Evolutionary conservation across 148 eudicot species (phyloP).

Genomic region (Limonium bicolor): DNA sequence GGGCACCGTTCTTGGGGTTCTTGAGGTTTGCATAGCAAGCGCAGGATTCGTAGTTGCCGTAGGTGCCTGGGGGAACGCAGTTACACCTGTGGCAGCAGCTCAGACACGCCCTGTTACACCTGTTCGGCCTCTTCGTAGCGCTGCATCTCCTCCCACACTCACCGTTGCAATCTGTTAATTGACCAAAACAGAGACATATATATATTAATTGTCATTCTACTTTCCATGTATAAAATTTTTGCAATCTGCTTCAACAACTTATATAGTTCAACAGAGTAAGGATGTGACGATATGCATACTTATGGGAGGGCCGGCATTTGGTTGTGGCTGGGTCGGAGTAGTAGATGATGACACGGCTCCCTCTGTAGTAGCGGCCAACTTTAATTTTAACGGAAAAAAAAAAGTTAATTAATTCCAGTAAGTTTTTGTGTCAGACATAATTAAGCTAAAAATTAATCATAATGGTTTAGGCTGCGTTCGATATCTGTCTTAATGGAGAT

Average conservation of each 20-base stretch:
- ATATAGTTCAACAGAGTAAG: not conserved
- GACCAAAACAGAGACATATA: no score
- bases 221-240: not conserved
- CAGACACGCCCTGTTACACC: not conserved
- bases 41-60: not conserved
- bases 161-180: not conserved
- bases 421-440: no score
- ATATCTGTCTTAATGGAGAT: no score
- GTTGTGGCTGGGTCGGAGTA: not conserved
- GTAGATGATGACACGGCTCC: no score
- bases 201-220: not conserved
- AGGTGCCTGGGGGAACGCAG: slow-evolving; percentile 1
- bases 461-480: no score
- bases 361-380: no score
- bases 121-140: not conserved
- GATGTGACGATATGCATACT: not conserved
- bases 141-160: not conserved
- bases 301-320: not conserved
- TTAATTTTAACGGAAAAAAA: no score
- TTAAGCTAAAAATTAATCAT: no score
- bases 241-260: not conserved
- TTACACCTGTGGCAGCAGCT: slow-evolving; percentile 1
- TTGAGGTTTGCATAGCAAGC: not conserved
- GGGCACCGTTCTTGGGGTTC: slow-evolving; percentile 1
- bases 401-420: no score